Evolutionary conservation across 306 rosid species (phyloP).

Genomic region (Pyrus betulifolia): DNA sequence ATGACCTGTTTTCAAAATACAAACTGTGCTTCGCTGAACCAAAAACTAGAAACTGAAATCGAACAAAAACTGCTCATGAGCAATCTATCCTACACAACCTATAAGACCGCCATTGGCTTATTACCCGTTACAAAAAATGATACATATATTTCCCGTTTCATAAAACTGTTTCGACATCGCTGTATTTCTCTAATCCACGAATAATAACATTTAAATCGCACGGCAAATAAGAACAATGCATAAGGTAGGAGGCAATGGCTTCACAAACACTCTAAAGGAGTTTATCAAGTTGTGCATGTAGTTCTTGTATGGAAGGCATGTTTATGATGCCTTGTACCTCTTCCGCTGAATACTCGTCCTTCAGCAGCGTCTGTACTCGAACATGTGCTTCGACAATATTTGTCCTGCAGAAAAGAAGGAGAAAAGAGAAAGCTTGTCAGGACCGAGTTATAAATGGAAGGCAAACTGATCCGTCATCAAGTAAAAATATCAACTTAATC

Average conservation of each 20-base stretch:
- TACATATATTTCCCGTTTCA: not conserved
- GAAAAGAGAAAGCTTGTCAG: not conserved
- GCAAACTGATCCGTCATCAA: not conserved
- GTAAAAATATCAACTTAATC: not conserved
- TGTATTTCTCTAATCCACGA: not conserved
- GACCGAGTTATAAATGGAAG: not conserved
- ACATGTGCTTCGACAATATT: constrained; percentile 89
- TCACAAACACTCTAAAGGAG: constrained; percentile 37
- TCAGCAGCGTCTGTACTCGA: constrained; percentile 65
- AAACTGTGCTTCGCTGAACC: not conserved
- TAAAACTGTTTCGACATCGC: not conserved
- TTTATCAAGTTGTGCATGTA: constrained; percentile 65
- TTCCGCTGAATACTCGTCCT: constrained; percentile 70
- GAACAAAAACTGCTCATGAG: not conserved
- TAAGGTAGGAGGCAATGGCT: constrained; percentile 2
- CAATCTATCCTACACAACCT: not conserved
- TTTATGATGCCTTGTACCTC: constrained; percentile 61
- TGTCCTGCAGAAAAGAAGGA: constrained; percentile 37
- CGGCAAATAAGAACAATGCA: not conserved
- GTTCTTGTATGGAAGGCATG: constrained; percentile 57
- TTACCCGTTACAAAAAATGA: constrained; percentile 5
- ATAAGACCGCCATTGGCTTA: not conserved
- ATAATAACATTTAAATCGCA: not conserved
- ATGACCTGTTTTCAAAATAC: not conserved
- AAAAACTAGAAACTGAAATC: not conserved